Conservation (phyloP, 2,329 filamentous ascomycete genomes). For the Emergomyces orientalis region DNA sequence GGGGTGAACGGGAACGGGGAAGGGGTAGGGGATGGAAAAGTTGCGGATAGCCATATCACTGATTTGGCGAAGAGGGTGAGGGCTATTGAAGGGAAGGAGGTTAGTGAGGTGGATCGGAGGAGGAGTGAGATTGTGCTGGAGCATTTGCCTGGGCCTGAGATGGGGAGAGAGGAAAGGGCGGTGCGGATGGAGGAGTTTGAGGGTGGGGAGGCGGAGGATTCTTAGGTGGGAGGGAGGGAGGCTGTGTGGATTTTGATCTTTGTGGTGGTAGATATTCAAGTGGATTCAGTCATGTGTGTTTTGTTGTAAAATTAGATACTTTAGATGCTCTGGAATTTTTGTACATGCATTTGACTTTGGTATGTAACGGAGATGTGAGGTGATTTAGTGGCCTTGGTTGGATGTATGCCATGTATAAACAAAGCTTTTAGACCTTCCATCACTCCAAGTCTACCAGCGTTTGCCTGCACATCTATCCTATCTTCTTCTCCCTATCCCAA, state of each 20-base stretch:
- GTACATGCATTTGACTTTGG: neutral
- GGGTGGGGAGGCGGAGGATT: conserved; percentile 22
- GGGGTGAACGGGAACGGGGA: conserved; percentile 63
- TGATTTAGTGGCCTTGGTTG: neutral
- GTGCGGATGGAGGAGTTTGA: conserved; percentile 21
- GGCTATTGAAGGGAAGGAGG: conserved; percentile 45
- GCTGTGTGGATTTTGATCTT: neutral
- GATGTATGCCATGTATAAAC: neutral
- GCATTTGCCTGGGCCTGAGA: conserved; percentile 7
- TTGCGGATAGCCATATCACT: conserved; percentile 72
- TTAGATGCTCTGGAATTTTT: neutral
- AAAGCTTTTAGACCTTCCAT: neutral
- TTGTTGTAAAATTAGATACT: neutral
- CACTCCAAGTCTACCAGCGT: neutral
- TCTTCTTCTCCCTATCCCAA: neutral
- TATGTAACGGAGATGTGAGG: neutral
- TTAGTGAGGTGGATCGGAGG: conserved; percentile 20
- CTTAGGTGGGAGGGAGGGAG: neutral
- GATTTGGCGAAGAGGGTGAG: conserved; percentile 69
- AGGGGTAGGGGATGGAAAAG: conserved; percentile 60
- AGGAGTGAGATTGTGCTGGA: conserved; percentile 25
- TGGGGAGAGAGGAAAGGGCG: conserved; percentile 10
- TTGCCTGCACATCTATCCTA: neutral
- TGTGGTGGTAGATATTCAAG: neutral
- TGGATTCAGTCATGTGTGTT: neutral